Evolutionary conservation across 2,329 filamentous ascomycete species (phyloP), one percentile per base, ranked within the genome.

Genomic region (Camillea tinctor): DNA sequence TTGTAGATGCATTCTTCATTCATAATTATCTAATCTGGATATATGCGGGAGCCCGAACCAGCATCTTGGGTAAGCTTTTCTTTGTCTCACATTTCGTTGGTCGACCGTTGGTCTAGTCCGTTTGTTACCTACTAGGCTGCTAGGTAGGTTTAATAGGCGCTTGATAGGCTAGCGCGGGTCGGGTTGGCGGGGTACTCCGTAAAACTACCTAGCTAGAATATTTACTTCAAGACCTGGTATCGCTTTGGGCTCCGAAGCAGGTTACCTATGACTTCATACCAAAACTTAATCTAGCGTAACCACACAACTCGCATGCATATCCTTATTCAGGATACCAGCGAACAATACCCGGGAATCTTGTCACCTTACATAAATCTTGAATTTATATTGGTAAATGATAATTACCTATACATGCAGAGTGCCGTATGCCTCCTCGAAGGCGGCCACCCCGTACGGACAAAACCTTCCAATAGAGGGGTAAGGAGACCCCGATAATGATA

Each of bases 101-200:
- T 30, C 26, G 8, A 11, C 6, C 7, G 30, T 55, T n/a, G 55
- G 55, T 36, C 48, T 55, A 36, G 50, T 60, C 55, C 55, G 48
- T 52, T 44, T 44, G 23, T 23, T 26, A 15, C n/a, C 36, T 40
- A 54, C 55, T 49, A n/a, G n/a, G n/a, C n/a, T n/a, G n/a, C n/a
- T n/a, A n/a, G n/a, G n/a, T n/a, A n/a, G n/a, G n/a, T n/a, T n/a
- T n/a, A n/a, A n/a, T n/a, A n/a, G n/a, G n/a, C n/a, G n/a, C n/a
- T n/a, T n/a, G 49, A 30, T 22, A 44, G 36, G 36, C 36, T 44
- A 44, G 2, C 11, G 36, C 13, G 36, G 36, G 36, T 11, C 17
- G n/a, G 36, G n/a, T n/a, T n/a, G n/a, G n/a, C n/a, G n/a, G n/a
- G n/a, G n/a, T n/a, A n/a, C n/a, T n/a, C n/a, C n/a, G n/a, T n/a